Base-by-base conservation (phyloP, 345 rosid species). In the Arabidopsis thaliana region DNA sequence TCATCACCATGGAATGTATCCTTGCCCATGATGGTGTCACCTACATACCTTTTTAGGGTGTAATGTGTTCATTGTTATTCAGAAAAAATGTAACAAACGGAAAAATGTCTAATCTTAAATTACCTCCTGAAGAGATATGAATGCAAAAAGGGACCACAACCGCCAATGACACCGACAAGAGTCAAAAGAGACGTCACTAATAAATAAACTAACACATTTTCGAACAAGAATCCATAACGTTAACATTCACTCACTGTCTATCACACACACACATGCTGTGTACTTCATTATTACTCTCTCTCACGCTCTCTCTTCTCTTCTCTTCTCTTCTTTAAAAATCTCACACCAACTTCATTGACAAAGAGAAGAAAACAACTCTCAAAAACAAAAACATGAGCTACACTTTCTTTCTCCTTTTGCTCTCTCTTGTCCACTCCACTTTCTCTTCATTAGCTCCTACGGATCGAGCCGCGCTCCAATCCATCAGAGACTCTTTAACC, bases 401-500 rank as follows among this genome's bases (percentile, higher is more conserved):
- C 77, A 71, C 61, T 71, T 41, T 65, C 24, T 56, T 77, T 45
- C 45, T 77, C 3, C 72, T 77, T 40, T 1, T 64, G 36, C 53
- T 70, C 60, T 41, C 79, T 62, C 61, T 65, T 2, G 44, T 77
- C 67, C 66, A 44, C 53, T 36, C 80, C 67, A 71, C 71, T 56
- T 56, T 58, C 67, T 77, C 80, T 56, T 62, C 62, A 9, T 38
- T 77, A 38, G 59, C 72, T 40, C 76, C 76, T 1, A 64, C 10
- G 3, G 80, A 77, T 61, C 60, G 16, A 40, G 55, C 88, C 11
- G 85, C 87, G 1, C 81, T 90, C 16, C 46, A 71, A n/a, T 79
- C 83, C 71, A 74, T 88, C 65, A 83, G 81, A 69, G 59, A 65
- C 83, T 84, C 81, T 68, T 88, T 90, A 73, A 85, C 93, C 13